Evolutionary conservation across 768 basidiomycete genomes (phyloP), one percentile per base, ranked within the genome.

Genomic region (Tephrocybe sp.): DNA sequence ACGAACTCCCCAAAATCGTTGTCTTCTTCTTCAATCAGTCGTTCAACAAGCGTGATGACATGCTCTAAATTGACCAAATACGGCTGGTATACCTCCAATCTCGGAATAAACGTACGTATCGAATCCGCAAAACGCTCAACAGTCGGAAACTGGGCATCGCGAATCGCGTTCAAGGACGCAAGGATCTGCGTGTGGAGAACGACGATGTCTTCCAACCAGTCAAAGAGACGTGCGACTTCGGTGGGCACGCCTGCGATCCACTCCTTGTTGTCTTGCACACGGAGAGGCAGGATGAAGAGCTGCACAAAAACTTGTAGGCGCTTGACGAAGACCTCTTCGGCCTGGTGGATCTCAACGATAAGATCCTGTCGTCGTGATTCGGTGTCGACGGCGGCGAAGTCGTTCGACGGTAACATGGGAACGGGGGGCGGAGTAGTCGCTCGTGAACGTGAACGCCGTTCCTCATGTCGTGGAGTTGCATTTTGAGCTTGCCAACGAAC

Each of bases 1-100:
- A 95, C 75, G 63, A 94, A 97, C 65, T 93, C 90, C 1, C 89
- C 90, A 67, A 97, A 89, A 58, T 94, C 88, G 59, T 73, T 83
- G 26, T 70, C 67, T n/a, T 66, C 63, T 52, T 85, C 79, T 17
- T 70, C 63, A 39, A 72, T 66, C 56, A 86, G 68, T 17, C 67
- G 61, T 41, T 80, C 77, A 36, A 90, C 81, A 49, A 75, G 62
- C 14, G 73, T 65, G 1, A 78, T 77, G 0, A 86, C 80, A 30
- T 75, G 74, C 39, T 85, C 85, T 30, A 94, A 76, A 40, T 82
- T 75, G 15, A 89, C 85, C 4, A 96, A 70, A 67, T 94, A 96
- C 17, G 91, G 88, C 65, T 93, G 91, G 58, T 97, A 91, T 8
- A 90, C 80, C 65, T 95, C 90, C 26, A 93, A 68, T 39, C 75